A percentile compares a stretch with the other conserved stretches of the same genome.
Conservation (phyloP, 345 rosid species). For the Corymbia maculata region DNA sequence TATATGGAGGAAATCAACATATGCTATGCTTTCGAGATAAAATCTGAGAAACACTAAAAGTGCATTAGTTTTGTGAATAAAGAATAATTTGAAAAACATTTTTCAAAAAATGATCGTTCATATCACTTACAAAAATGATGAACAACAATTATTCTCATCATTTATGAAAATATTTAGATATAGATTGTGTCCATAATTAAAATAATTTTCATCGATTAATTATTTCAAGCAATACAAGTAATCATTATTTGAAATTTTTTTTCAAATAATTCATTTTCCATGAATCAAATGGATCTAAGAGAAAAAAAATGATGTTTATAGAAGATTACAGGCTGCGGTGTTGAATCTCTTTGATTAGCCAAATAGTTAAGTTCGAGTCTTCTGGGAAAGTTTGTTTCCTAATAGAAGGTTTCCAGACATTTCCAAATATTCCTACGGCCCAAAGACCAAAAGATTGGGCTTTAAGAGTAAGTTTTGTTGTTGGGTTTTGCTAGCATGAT, state of each 20-base stretch:
- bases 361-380: background rate
- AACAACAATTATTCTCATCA: no score
- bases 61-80: background rate
- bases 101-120: background rate
- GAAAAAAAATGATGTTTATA: background rate
- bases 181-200: background rate
- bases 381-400: background rate
- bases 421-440: background rate
- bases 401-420: background rate
- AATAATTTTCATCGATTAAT: no score
- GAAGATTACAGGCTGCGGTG: background rate
- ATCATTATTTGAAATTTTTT: background rate
- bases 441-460: background rate
- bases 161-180: background rate
- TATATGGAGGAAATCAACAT: background rate
- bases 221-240: background rate
- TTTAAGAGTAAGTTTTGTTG: background rate
- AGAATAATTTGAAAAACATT: no score
- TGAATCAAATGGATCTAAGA: background rate
- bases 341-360: background rate
- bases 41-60: background rate
- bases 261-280: background rate
- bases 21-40: background rate
- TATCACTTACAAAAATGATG: background rate
- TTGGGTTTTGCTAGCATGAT: background rate